phyloP scores from a whole-genome alignment of 441 rosid species.

The Biscutella laevigata region DNA sequence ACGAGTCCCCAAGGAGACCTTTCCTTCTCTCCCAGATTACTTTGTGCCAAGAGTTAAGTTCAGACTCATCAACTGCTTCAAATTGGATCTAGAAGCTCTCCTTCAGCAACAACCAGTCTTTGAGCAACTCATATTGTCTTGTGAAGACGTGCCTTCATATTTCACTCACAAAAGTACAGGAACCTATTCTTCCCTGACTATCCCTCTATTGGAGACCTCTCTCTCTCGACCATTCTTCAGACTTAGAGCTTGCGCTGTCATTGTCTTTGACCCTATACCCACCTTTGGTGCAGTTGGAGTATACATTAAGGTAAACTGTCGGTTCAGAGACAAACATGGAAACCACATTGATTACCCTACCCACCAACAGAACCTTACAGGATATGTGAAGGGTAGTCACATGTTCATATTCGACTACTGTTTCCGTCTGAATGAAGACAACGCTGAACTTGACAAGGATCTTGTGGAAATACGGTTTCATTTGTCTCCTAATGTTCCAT shows the following conservation, averaged over 20 bases:
- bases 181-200: not conserved
- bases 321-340: not conserved
- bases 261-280: not conserved
- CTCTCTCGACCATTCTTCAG: not conserved
- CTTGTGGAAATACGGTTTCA: not conserved
- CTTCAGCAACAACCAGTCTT: not conserved
- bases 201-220: not conserved
- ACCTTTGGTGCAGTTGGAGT: not conserved
- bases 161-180: not conserved
- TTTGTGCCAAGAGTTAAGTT: not conserved
- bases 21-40: not conserved
- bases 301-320: not conserved
- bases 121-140: not conserved
- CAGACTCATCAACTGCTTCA: not conserved
- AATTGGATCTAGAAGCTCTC: not conserved
- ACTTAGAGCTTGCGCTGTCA: not conserved
- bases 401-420: not conserved
- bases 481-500: not conserved
- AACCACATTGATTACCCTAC: not conserved
- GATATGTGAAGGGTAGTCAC: not conserved
- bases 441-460: not conserved
- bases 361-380: too few species aligned
- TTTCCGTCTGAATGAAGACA: not conserved
- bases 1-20: not conserved
- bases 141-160: not conserved